Percentiles rank a stretch among this genome's conserved stretches.
These are phyloP conservation scores for Zoysia matrella DNA, from an alignment of 202 grass and related monocot genomes.

Conservation along the genomic window DNA sequence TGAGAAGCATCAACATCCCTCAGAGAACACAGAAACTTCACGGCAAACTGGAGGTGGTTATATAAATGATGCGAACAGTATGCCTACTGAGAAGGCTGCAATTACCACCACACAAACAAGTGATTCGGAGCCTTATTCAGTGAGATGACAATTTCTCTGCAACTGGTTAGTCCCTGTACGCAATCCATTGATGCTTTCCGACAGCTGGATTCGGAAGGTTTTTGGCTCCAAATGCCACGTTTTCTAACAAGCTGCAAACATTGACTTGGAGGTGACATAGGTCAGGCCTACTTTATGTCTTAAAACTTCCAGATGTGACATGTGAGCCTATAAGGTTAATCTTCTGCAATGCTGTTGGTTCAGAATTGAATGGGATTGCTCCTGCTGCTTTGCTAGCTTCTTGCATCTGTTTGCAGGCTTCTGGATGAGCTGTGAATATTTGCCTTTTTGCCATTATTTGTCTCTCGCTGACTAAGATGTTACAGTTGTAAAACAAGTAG, in stretches of 20 bases:
- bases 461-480: slow-evolving; percentile 27
- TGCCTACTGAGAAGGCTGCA: slow-evolving; percentile 54
- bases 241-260: slow-evolving; percentile 33
- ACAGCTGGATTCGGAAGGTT: slow-evolving; percentile 12
- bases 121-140: slow-evolving; percentile 79
- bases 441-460: slow-evolving; percentile 41
- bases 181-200: slow-evolving; percentile 18
- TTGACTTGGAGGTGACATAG: slow-evolving; percentile 42
- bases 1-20: slow-evolving; percentile 36
- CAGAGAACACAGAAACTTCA: too few relatives aligned
- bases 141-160: slow-evolving; percentile 59
- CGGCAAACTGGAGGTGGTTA: slow-evolving; percentile 56
- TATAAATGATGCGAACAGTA: slow-evolving; percentile 48
- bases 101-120: slow-evolving; percentile 59
- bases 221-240: slow-evolving; percentile 29
- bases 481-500: slow-evolving; percentile 59
- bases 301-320: slow-evolving; percentile 42
- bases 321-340: slow-evolving; percentile 56
- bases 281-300: slow-evolving; percentile 40
- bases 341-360: slow-evolving; percentile 46
- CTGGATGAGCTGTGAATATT: slow-evolving; percentile 46
- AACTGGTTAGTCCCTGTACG: slow-evolving; percentile 22
- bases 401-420: slow-evolving; percentile 38
- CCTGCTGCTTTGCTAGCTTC: slow-evolving; percentile 29
- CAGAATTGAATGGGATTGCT: slow-evolving; percentile 42